Evolutionary conservation across 2,329 filamentous ascomycete genomes (phyloP), one percentile per base, ranked within the genome.

Genomic region (Ampelomyces quisqualis): DNA sequence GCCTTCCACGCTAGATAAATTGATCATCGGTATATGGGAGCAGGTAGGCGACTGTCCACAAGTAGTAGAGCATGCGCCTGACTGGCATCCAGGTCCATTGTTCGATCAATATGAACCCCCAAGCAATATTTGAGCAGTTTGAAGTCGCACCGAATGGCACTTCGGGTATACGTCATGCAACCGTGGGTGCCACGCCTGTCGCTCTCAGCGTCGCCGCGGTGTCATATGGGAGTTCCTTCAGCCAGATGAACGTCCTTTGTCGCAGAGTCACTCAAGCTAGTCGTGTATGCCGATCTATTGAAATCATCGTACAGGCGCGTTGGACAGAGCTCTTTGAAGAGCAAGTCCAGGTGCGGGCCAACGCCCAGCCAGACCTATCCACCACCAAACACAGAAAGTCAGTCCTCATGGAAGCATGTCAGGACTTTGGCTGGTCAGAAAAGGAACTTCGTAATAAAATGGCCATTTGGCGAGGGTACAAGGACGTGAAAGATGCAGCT

Each of bases 381-480:
- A 61, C 68, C 0, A 71, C 72, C 1, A 77, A 77, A 45, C 72
- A 75, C 34, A 73, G 74, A 39, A 79, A 78, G 62, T 64, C 70
- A 2, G 75, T 74, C 0, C 67, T 80, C 9, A 72, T 73, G 41
- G 76, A 79, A 51, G 77, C 78, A 0, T 80, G 77, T 48, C 63
- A 70, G 9, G 72, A 75, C 34, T 78, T 81, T 43, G 70, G 70
- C 2, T 80, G 77, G 77, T 70, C 73, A 3, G 78, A 80, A 50
- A 80, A 80, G 51, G 77, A 81, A 44, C 56, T 80, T 13, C 71
- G 78, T 9, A 81, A 81, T 49, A 73, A 73, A 39, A 63, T 63
- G 59, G 72, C 70, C 1, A 72, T 81, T 40, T 81, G 78, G 78
- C 72, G 76, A 37, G 77, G 78, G 8, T 81, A 81, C 56, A 74